A percentile compares a stretch with the other conserved stretches of the same genome.
Conservation (phyloP, 257 asterid species). For the Solanum microdontum region DNA sequence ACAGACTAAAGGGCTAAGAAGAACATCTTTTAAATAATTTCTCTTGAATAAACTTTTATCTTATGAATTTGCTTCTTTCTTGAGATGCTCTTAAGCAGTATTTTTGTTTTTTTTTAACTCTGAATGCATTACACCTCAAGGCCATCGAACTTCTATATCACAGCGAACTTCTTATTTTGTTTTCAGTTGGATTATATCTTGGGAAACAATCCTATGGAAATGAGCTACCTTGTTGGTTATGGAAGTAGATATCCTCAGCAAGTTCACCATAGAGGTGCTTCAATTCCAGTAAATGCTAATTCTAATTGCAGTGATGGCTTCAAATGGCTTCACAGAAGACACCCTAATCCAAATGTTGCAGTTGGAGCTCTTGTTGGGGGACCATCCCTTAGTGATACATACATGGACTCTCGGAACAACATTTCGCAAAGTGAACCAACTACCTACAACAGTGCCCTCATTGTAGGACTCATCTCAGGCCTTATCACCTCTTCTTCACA, state of each 20-base stretch:
- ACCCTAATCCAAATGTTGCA: constrained; percentile 44
- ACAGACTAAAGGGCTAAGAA: background rate
- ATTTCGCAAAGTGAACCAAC: constrained; percentile 42
- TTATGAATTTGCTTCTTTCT: background rate
- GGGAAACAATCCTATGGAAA: constrained; percentile 32
- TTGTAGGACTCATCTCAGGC: constrained; percentile 47
- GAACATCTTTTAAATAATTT: background rate
- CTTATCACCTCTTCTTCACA: constrained; percentile 26
- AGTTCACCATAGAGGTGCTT: constrained; percentile 58
- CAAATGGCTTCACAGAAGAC: constrained; percentile 38
- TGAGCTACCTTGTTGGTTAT: constrained; percentile 48
- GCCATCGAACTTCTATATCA: background rate
- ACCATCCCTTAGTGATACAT: constrained; percentile 41
- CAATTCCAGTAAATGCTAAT: constrained; percentile 30
- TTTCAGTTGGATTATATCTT: constrained; percentile 34
- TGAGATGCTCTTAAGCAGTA: background rate
- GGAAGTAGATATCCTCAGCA: constrained; percentile 38
- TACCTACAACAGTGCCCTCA: constrained; percentile 37
- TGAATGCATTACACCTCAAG: background rate
- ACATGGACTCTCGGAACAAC: constrained; percentile 34
- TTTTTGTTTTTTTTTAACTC: background rate
- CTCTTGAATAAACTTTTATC: background rate
- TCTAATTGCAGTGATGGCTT: constrained; percentile 53
- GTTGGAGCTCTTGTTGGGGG: constrained; percentile 63
- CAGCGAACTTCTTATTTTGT: background rate